phyloP scores from a whole-genome alignment of 192 early-diverging fungal species.

The Backusella sp. region DNA sequence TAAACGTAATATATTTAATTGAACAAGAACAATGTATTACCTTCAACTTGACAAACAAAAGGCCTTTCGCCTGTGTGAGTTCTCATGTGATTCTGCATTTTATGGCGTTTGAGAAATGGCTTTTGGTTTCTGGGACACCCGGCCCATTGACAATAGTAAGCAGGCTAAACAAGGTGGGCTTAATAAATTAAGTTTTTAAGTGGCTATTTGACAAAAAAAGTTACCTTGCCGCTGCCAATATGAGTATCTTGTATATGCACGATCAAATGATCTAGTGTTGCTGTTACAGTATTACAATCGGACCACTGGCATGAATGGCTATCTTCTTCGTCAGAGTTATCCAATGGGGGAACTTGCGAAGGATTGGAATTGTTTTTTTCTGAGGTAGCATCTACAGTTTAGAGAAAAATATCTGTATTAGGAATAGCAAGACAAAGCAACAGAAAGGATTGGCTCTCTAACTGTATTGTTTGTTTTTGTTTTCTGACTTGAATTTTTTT shows the following conservation, averaged over 20 bases:
- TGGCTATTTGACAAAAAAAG: neutral
- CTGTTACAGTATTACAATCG: neutral
- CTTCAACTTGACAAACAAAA: constrained; percentile 36
- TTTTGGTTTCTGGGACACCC: constrained; percentile 46
- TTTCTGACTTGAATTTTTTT: neutral
- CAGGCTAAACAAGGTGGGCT: constrained; percentile 24
- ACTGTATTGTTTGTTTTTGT: neutral
- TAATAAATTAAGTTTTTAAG: constrained; percentile 7
- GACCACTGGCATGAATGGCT: constrained; percentile 12
- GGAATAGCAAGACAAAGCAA: neutral
- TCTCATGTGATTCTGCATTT: constrained; percentile 67
- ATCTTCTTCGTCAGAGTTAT: constrained; percentile 10
- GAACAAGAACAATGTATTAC: neutral
- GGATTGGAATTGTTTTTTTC: neutral
- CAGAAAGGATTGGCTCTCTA: neutral
- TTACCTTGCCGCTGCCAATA: constrained; percentile 56
- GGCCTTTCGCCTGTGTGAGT: constrained; percentile 75
- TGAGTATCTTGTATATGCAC: constrained; percentile 47
- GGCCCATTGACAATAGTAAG: constrained; percentile 48
- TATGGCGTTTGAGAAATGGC: constrained; percentile 67
- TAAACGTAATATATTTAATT: neutral
- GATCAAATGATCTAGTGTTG: constrained; percentile 30
- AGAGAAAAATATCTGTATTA: neutral
- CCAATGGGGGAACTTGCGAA: neutral
- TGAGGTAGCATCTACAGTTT: neutral